These are phyloP conservation scores for Coemansia aciculifera DNA, from an alignment of 192 early-diverging fungal genomes.

Conservation along the genomic window DNA sequence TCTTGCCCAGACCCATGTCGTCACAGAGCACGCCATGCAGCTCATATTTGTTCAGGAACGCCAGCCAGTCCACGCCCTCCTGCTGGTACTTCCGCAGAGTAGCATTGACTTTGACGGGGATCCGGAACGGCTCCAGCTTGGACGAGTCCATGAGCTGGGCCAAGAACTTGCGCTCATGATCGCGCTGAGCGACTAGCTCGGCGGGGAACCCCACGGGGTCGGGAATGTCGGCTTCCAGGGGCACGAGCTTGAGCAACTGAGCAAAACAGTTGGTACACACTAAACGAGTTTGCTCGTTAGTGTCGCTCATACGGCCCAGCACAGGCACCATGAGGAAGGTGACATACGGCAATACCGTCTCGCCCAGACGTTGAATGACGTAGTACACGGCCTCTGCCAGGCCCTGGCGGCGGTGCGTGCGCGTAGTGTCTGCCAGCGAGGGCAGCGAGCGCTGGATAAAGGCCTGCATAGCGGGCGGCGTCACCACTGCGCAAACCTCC, in stretches of 20 bases:
- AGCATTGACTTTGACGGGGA: conserved; percentile 90
- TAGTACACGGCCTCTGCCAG: conserved; percentile 83
- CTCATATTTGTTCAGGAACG: conserved; percentile 95
- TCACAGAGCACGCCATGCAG: conserved; percentile 98
- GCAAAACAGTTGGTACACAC: conserved; percentile 95
- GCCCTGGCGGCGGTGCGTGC: conserved; percentile 77
- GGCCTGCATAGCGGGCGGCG: conserved; percentile 71
- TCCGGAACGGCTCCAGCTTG: conserved; percentile 80
- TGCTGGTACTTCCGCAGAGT: conserved; percentile 95
- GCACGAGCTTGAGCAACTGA: conserved; percentile 90
- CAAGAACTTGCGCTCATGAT: conserved; percentile 90
- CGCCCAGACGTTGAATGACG: conserved; percentile 74
- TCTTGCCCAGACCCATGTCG: conserved; percentile 99
- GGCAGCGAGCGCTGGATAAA: conserved; percentile 80
- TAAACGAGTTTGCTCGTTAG: conserved; percentile 84
- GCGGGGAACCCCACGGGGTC: conserved; percentile 85
- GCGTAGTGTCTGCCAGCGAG: conserved; percentile 69
- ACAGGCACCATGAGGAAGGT: conserved; percentile 96
- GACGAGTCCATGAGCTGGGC: conserved; percentile 89
- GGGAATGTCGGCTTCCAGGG: conserved; percentile 92
- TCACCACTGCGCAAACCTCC: conserved; percentile 66
- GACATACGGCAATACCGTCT: conserved; percentile 90
- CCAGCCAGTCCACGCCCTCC: conserved; percentile 98
- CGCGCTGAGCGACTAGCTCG: conserved; percentile 76
- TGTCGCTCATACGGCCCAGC: conserved; percentile 95